Base-by-base conservation (phyloP, 2,329 filamentous ascomycete species). In the Hypoxylon rubiginosum region DNA sequence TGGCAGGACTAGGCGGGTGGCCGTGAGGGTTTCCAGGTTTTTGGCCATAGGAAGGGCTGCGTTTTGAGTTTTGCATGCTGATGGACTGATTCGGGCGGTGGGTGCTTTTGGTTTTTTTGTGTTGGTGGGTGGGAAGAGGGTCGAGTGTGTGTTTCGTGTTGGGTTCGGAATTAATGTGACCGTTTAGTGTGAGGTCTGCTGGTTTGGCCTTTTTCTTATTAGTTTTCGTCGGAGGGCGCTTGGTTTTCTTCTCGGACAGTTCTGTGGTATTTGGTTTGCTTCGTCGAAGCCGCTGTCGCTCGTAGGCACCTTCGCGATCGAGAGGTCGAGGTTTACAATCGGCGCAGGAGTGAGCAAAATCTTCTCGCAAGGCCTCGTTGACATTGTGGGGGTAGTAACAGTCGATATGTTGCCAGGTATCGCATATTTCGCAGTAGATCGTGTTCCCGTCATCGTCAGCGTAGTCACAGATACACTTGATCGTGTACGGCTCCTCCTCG, bases 341-440 rank as follows among this genome's bases (percentile, higher is more conserved):
- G 74, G 90, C 89, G 82, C 96, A 99, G 60, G 91, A 93, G 82
- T 99, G 95, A 61, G 92, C 85, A 74, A 91, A 92, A 73, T 89
- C 86, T 64, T 88, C 85, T 83, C 91, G 80, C 79, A 94, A 81
- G 82, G 92, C 86, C 84, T 92, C 85, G 79, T 90, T 86, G 77
- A 88, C 87, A 73, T 93, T 92, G 69, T 88, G 79, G 21, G 88
- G 88, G 78, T 98, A 98, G 82, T 97, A 98, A 82, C 96, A 99
- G 78, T 94, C 91, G 74, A 97, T 97, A 81, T 99, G 96, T 81
- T 99, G 96, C 96, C 96, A 99, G 53, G 94, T 96, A 78, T 97
- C 92, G 85, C 96, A 99, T 64, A 86, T 88, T 78, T 98, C 96
- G 85, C 96, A 99, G 80, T 94, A 93, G 68, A 99, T 97, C 65